These are phyloP conservation scores for Chenopodium album DNA, from an alignment of 148 eudicot genomes.

Conservation along the genomic window DNA sequence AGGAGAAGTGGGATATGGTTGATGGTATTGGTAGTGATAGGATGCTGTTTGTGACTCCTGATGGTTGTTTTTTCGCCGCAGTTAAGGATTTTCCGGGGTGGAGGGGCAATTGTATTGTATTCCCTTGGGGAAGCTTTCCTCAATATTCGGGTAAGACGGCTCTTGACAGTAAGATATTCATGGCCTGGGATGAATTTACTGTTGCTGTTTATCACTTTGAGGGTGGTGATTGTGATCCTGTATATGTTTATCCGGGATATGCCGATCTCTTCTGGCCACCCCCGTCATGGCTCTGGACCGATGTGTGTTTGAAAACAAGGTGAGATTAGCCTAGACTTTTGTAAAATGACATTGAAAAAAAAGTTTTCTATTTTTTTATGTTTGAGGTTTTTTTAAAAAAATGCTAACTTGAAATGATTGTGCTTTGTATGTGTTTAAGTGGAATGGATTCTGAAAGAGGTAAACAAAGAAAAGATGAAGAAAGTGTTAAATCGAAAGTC, in stretches of 20 bases:
- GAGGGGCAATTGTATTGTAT: conserved; percentile 21
- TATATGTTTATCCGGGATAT: neutral
- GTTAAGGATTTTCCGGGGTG: conserved; percentile 14
- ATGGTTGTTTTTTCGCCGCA: conserved; percentile 8
- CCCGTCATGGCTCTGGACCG: neutral
- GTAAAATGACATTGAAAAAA: too few relatives aligned
- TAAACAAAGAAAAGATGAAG: too few relatives aligned
- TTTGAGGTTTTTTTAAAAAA: neutral
- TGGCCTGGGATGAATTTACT: neutral
- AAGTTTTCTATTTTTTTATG: too few relatives aligned
- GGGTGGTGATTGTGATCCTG: neutral
- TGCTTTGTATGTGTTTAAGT: neutral
- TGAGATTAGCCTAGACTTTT: too few relatives aligned
- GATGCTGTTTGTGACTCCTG: conserved; percentile 11
- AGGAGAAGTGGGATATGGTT: conserved; percentile 8
- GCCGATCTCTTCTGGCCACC: neutral
- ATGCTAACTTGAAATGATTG: neutral
- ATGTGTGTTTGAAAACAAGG: too few relatives aligned
- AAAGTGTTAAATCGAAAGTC: neutral
- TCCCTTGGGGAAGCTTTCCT: neutral
- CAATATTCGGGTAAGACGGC: neutral
- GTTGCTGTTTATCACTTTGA: conserved; percentile 8
- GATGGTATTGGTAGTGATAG: neutral
- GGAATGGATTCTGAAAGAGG: neutral
- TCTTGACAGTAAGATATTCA: neutral